Conservation (phyloP, 805 yeast genomes). For the Wickerhamiella vanderwaltii region DNA sequence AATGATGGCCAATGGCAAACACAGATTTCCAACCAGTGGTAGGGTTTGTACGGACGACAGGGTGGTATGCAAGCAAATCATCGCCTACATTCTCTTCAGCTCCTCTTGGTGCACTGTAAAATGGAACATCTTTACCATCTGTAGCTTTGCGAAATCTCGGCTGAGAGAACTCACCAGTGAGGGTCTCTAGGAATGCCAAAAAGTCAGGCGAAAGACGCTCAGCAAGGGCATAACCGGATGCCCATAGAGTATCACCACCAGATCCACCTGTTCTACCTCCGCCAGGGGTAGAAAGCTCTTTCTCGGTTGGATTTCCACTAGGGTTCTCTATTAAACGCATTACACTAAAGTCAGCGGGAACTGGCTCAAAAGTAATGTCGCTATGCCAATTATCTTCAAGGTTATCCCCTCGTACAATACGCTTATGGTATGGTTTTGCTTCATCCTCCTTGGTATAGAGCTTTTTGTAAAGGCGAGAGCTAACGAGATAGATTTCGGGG, state of each 20-base stretch:
- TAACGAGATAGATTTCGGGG: slow-evolving; percentile 12
- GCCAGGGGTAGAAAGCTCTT: slow-evolving; percentile 8
- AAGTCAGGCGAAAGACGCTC: slow-evolving; percentile 41
- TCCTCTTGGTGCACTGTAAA: slow-evolving; percentile 21
- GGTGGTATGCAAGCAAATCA: slow-evolving; percentile 33
- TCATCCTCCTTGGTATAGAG: not conserved
- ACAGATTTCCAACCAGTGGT: slow-evolving; percentile 52
- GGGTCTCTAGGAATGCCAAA: slow-evolving; percentile 32
- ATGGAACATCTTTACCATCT: slow-evolving; percentile 2
- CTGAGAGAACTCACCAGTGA: slow-evolving; percentile 11
- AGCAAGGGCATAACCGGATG: slow-evolving; percentile 42
- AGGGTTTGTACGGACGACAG: slow-evolving; percentile 51
- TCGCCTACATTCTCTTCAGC: slow-evolving; percentile 25
- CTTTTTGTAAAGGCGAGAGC: slow-evolving; percentile 4
- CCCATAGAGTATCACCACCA: slow-evolving; percentile 44
- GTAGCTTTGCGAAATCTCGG: slow-evolving; percentile 5
- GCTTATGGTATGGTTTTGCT: not conserved
- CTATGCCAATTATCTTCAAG: slow-evolving; percentile 34
- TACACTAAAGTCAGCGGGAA: slow-evolving; percentile 46
- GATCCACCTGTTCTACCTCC: slow-evolving; percentile 23
- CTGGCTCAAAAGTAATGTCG: slow-evolving; percentile 43
- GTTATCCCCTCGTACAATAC: slow-evolving; percentile 5
- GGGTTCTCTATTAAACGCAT: slow-evolving; percentile 39
- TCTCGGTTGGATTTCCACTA: slow-evolving; percentile 5
- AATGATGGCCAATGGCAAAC: slow-evolving; percentile 22